Conservation (phyloP, 768 basidiomycete genomes). For the Auricularia cornea region DNA sequence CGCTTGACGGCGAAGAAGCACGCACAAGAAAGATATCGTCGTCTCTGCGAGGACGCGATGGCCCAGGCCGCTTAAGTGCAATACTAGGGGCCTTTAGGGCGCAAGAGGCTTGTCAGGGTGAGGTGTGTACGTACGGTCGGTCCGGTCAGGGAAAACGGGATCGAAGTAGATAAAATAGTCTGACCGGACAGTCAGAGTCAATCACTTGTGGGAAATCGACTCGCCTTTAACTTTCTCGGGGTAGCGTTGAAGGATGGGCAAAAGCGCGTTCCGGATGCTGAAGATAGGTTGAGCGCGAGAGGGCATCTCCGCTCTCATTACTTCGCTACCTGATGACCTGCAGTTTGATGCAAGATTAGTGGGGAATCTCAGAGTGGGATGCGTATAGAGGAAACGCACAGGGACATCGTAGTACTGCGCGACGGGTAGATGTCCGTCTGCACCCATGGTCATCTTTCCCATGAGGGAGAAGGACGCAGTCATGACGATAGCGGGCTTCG, state of each 20-base stretch:
- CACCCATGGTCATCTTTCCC: constrained; percentile 4
- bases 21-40: constrained; percentile 2
- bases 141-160: background rate
- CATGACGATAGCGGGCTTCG: constrained; percentile 1
- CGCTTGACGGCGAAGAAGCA: too few species aligned
- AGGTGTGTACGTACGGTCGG: background rate
- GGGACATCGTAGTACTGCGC: constrained; percentile 6
- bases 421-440: constrained; percentile 3
- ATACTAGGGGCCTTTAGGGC: too few species aligned
- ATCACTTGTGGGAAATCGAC: too few species aligned
- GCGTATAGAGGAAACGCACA: too few species aligned
- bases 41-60: constrained; percentile 1
- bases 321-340: background rate
- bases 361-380: too few species aligned
- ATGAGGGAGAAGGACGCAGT: constrained; percentile 4
- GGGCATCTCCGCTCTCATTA: too few species aligned
- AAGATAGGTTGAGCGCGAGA: too few species aligned
- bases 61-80: background rate
- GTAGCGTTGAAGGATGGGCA: background rate
- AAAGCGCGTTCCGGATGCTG: constrained; percentile 3
- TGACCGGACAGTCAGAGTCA: background rate
- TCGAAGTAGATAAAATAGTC: constrained; percentile 1
- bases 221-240: constrained; percentile 1
- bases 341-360: background rate
- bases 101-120: background rate